Percentiles rank a stretch among this genome's conserved stretches.
Evolutionary conservation across 805 yeast genomes (phyloP).

Genomic region (Soucietia sequanensis): DNA sequence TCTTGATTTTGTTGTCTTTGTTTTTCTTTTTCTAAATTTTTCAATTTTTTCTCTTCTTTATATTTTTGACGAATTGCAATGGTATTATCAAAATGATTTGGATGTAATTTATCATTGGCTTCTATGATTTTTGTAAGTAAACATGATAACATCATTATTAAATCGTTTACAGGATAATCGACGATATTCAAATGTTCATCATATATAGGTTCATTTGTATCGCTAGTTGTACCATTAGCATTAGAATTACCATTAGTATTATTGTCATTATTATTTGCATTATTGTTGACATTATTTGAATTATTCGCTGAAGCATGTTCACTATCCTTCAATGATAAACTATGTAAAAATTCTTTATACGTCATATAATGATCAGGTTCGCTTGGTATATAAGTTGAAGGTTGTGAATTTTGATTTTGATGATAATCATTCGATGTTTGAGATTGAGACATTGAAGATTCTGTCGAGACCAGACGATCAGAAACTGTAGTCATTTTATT

Average conservation of each 20-base stretch:
- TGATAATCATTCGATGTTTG: slow-evolving; percentile 4
- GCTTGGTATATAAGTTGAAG: slow-evolving; percentile 5
- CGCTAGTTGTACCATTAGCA: too few relatives aligned
- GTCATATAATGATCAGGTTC: slow-evolving; percentile 45
- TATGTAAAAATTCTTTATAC: slow-evolving; percentile 38
- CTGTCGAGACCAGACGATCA: slow-evolving; percentile 4
- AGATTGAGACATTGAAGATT: slow-evolving; percentile 4
- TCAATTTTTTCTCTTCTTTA: slow-evolving; percentile 32
- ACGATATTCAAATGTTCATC: slow-evolving; percentile 72
- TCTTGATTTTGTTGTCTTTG: slow-evolving; percentile 4
- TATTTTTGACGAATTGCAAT: slow-evolving; percentile 38
- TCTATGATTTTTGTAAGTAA: slow-evolving; percentile 82
- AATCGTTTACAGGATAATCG: slow-evolving; percentile 75
- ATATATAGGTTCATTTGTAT: slow-evolving; percentile 13
- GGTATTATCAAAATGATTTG: slow-evolving; percentile 56
- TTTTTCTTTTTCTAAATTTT: slow-evolving; percentile 19
- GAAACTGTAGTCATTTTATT: background rate
- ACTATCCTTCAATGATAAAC: slow-evolving; percentile 17
- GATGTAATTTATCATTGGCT: slow-evolving; percentile 82
- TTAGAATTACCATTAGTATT: too few relatives aligned
- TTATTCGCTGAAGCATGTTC: slow-evolving; percentile 1
- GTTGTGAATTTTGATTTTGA: background rate
- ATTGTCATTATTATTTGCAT: slow-evolving; percentile 2
- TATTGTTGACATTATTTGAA: background rate
- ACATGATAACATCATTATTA: slow-evolving; percentile 82